phyloP scores from a whole-genome alignment of 208 protist genomes.

The Acanthamoeba healyi region DNA sequence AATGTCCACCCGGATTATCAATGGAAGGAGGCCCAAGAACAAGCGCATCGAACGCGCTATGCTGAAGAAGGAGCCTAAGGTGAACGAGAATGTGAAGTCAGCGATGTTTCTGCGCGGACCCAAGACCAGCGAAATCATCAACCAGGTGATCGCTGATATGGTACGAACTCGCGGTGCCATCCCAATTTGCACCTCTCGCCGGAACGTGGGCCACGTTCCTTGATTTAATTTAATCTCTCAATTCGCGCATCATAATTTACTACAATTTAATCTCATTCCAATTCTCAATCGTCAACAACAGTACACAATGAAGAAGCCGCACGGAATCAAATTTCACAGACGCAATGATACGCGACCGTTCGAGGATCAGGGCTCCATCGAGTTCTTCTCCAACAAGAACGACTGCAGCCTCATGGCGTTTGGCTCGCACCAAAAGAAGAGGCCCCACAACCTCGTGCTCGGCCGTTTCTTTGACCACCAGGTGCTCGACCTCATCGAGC shows the following conservation, averaged over 20 bases:
- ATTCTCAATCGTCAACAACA: constrained; percentile 10
- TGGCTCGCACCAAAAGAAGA: constrained; percentile 88
- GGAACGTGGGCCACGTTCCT: too few species aligned
- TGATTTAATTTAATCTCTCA: too few species aligned
- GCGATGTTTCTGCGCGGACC: constrained; percentile 79
- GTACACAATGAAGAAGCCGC: constrained; percentile 87
- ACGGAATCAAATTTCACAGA: constrained; percentile 81
- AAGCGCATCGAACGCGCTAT: constrained; percentile 63
- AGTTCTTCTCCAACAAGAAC: constrained; percentile 88
- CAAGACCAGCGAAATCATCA: constrained; percentile 79
- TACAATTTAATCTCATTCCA: neutral
- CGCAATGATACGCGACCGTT: constrained; percentile 89
- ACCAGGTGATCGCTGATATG: constrained; percentile 72
- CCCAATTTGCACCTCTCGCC: neutral
- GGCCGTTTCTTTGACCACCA: constrained; percentile 89
- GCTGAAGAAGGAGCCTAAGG: constrained; percentile 71
- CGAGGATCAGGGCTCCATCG: constrained; percentile 87
- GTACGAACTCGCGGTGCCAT: too few species aligned
- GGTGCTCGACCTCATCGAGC: constrained; percentile 90
- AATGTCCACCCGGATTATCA: constrained; percentile 33
- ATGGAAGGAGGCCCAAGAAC: constrained; percentile 76
- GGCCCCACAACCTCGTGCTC: constrained; percentile 90
- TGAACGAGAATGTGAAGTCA: constrained; percentile 80
- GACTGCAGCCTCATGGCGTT: constrained; percentile 87
- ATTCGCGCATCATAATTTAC: too few species aligned